These are phyloP conservation scores for Flaveria bidentis DNA, from an alignment of 129 eudicot species.

Conservation along the genomic window DNA sequence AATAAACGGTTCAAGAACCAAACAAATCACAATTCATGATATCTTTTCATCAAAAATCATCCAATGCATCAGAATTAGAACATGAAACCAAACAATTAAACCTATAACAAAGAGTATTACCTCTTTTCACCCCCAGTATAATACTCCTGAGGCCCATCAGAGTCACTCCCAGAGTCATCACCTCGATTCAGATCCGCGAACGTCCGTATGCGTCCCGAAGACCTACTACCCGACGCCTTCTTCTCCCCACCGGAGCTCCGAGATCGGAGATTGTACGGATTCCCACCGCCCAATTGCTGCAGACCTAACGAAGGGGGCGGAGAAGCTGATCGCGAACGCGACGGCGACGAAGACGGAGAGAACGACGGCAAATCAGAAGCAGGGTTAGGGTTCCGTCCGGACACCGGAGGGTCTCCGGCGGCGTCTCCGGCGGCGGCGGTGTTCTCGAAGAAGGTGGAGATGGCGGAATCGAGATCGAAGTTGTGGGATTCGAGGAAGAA, in stretches of 20 bases:
- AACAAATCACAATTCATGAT: not conserved
- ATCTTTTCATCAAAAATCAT: not conserved
- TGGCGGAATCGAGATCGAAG: conserved; percentile 67
- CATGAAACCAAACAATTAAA: not conserved
- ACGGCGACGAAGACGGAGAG: conserved; percentile 52
- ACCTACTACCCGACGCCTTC: conserved; percentile 48
- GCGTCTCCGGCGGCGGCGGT: conserved; percentile 27
- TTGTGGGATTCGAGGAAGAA: conserved; percentile 72
- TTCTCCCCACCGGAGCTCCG: conserved; percentile 32
- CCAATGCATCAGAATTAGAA: not conserved
- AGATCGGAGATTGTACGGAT: conserved; percentile 58
- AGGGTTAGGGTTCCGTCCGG: conserved; percentile 16
- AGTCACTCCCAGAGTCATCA: conserved; percentile 55
- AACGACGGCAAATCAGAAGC: conserved; percentile 35
- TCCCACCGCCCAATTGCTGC: conserved; percentile 31
- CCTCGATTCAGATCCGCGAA: conserved; percentile 62
- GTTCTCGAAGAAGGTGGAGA: conserved; percentile 68
- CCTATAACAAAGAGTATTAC: conserved; percentile 28
- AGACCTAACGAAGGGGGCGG: conserved; percentile 52
- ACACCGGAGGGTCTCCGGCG: not conserved
- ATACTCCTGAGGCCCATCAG: conserved; percentile 75
- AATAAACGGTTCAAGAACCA: not conserved
- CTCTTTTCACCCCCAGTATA: conserved; percentile 84
- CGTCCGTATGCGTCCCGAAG: conserved; percentile 53
- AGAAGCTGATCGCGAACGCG: conserved; percentile 69